Evolutionary conservation across 257 asterid genomes (phyloP), one percentile per base, ranked within the genome.

Genomic region (Ilex aquifolium): DNA sequence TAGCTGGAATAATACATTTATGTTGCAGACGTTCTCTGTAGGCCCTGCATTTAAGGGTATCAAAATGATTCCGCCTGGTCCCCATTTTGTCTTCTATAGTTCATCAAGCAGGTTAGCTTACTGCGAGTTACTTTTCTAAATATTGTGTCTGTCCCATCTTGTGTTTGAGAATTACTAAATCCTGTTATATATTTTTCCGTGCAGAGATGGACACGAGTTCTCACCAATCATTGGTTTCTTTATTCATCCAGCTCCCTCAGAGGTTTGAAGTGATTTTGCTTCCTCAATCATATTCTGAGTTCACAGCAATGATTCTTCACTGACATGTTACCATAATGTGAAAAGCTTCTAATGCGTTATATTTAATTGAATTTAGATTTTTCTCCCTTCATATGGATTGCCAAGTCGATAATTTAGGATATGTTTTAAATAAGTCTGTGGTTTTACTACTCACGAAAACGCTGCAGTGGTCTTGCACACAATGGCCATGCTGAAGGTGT

Each of bases 41-140:
- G 99, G 99, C 17, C 97, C 99, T 65, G 80, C 79, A 74, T 92
- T 92, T 64, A 85, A 73, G 79, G 99, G 99, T 46, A 76, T 92
- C 68, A 89, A 92, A 74, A 89, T 92, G 97, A 83, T 92, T 76
- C 99, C 95, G 56, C 94, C 96, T 17, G 99, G 96, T 32, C 70
- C 85, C 65, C 99, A 92, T 77, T 92, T 83, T 54, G 59, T 92
- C 59, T 89, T 82, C 68, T 89, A 85, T 60, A 80, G 94, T 78
- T 77, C 95, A 16, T 69, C 94, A 29, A 85, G 78, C 80, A 82
- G 92, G 98, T 86, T 36, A 16, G 72, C 53, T 64, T 67, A 44
- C 27, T 5, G 1, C 14, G 3, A 1, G 6, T 39, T 52, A 32
- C 27, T 21, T 21, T 21, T 21, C 27, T 21, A 1, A 21, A 21